A percentile compares a stretch with the other conserved stretches of the same genome.
phyloP scores from a whole-genome alignment of 768 basidiomycete genomes.

The Asterophora lycoperdoides region DNA sequence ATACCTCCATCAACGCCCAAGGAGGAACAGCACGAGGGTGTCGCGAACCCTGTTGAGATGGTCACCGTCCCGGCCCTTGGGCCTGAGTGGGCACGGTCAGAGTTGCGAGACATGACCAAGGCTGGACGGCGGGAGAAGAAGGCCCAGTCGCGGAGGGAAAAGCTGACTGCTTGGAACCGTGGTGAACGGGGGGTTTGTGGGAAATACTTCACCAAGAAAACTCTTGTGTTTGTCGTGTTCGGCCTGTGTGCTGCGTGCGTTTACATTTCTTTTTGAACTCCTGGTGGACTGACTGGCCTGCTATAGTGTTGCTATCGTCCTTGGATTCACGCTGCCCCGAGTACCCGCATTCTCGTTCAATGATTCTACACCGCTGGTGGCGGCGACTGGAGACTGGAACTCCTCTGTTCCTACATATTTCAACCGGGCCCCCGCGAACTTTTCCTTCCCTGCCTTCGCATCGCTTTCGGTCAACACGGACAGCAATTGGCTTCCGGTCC shows the following conservation, averaged over 20 bases:
- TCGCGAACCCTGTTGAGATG: slow-evolving; percentile 64
- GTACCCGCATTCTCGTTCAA: slow-evolving; percentile 72
- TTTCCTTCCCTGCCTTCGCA: slow-evolving; percentile 78
- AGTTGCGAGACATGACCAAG: slow-evolving; percentile 75
- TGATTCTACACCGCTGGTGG: slow-evolving; percentile 47
- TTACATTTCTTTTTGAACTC: neutral
- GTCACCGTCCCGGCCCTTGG: slow-evolving; percentile 91
- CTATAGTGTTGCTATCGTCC: slow-evolving; percentile 56
- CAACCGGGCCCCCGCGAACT: slow-evolving; percentile 79
- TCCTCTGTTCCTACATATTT: slow-evolving; percentile 57
- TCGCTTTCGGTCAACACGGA: slow-evolving; percentile 74
- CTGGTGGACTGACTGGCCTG: slow-evolving; percentile 5
- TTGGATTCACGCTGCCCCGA: slow-evolving; percentile 81
- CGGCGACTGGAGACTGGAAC: slow-evolving; percentile 58
- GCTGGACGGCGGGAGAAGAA: slow-evolving; percentile 62
- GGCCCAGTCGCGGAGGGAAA: slow-evolving; percentile 45
- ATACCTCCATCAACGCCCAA: slow-evolving; percentile 37
- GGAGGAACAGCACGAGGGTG: slow-evolving; percentile 30
- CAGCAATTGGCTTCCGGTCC: slow-evolving; percentile 72
- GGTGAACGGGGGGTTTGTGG: slow-evolving; percentile 81
- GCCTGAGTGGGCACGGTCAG: slow-evolving; percentile 81
- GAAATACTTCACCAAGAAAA: slow-evolving; percentile 67
- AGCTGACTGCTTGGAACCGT: slow-evolving; percentile 75
- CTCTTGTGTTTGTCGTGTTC: slow-evolving; percentile 67
- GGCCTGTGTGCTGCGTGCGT: slow-evolving; percentile 54